phyloP scores from a whole-genome alignment of 148 eudicot genomes.

The Silene uniflora region DNA sequence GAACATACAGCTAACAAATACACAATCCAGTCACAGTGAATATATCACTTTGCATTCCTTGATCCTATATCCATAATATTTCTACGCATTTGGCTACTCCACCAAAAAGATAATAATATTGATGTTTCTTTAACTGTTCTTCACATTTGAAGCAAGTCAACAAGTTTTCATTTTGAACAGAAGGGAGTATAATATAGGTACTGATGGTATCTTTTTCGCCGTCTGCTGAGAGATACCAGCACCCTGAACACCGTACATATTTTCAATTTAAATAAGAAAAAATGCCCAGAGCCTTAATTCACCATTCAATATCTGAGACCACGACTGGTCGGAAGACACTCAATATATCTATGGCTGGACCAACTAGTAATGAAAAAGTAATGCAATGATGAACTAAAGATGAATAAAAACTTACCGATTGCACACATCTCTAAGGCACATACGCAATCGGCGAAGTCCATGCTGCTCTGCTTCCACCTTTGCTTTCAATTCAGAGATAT shows the following conservation, averaged over 20 bases:
- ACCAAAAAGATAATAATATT: neutral
- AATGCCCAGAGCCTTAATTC: neutral
- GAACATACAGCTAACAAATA: neutral
- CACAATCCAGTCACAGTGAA: neutral
- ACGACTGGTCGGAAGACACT: neutral
- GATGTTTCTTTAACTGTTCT: neutral
- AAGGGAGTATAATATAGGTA: neutral
- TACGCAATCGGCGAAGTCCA: constrained; percentile 89
- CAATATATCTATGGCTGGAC: neutral
- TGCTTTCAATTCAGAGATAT: constrained; percentile 82
- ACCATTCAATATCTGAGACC: neutral
- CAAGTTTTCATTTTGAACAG: neutral
- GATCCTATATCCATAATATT: neutral
- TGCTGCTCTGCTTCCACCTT: constrained; percentile 97
- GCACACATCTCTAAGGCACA: constrained; percentile 99
- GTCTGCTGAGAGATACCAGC: neutral
- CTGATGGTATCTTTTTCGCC: neutral
- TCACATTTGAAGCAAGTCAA: neutral
- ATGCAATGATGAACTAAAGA: neutral
- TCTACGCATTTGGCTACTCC: neutral
- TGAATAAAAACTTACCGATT: constrained; percentile 55
- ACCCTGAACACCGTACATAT: neutral
- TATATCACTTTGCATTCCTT: neutral
- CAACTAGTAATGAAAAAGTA: neutral
- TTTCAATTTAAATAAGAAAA: neutral